Evolutionary conservation across 2,329 filamentous ascomycete genomes (phyloP).

Genomic region (Juglanconis sp.): DNA sequence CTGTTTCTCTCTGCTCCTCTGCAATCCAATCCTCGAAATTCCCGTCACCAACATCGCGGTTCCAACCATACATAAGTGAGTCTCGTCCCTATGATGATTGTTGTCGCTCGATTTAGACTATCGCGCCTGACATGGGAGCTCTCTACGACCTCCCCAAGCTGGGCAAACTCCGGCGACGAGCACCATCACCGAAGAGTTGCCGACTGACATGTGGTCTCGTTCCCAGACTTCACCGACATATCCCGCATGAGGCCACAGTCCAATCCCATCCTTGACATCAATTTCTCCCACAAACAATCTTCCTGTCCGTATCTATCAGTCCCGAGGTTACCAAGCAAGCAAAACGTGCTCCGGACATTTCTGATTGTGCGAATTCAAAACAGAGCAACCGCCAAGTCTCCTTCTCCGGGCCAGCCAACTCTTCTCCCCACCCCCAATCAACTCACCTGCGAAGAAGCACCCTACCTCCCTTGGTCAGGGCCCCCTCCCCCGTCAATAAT

Average conservation of each 20-base stretch:
- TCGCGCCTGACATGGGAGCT: neutral
- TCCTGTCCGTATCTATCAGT: neutral
- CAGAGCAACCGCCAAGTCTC: constrained; percentile 5
- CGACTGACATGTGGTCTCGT: constrained; percentile 10
- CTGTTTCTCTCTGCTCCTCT: too few relatives aligned
- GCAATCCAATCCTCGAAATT: too few relatives aligned
- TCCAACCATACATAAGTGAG: too few relatives aligned
- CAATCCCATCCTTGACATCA: neutral
- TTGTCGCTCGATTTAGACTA: too few relatives aligned
- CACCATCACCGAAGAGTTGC: constrained; percentile 12
- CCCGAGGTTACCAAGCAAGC: neutral
- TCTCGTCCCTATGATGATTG: too few relatives aligned
- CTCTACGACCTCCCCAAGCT: constrained; percentile 6
- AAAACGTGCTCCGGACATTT: too few relatives aligned
- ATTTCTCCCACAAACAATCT: too few relatives aligned
- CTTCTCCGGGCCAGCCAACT: constrained; percentile 20
- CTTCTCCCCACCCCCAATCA: constrained; percentile 18
- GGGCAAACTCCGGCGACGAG: constrained; percentile 5
- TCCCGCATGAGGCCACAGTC: neutral
- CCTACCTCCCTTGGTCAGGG: constrained; percentile 97
- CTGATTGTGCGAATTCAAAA: too few relatives aligned
- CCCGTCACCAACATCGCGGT: too few relatives aligned
- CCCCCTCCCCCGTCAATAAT: constrained; percentile 48
- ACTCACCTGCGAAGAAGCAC: constrained; percentile 72
- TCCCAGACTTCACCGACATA: constrained; percentile 3